Conservation (phyloP, 192 early-diverging fungal species). For the Coemansia sp. region DNA sequence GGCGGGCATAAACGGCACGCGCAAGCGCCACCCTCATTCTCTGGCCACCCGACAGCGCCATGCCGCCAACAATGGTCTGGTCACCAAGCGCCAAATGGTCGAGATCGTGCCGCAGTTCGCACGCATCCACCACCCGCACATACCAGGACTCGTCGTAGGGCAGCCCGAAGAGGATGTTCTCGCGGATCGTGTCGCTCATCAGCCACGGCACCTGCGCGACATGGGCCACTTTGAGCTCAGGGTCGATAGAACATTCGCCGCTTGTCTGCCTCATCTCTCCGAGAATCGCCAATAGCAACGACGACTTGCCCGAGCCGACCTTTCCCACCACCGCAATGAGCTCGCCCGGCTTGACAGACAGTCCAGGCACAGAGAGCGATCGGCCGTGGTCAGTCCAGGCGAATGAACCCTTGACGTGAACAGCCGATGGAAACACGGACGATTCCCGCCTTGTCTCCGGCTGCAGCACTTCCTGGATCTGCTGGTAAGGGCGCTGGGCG, state of each 20-base stretch:
- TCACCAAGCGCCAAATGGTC: constrained; percentile 33
- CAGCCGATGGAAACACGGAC: neutral
- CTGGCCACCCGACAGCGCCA: constrained; percentile 64
- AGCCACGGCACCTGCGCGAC: constrained; percentile 51
- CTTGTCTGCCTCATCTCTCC: constrained; percentile 62
- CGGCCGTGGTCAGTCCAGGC: neutral
- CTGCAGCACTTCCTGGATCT: neutral
- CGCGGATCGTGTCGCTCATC: constrained; percentile 45
- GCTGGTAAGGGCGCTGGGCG: constrained; percentile 20
- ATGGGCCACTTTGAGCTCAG: neutral
- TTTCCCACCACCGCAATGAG: constrained; percentile 75
- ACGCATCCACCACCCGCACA: constrained; percentile 4
- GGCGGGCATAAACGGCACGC: constrained; percentile 68
- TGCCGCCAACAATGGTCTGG: constrained; percentile 57
- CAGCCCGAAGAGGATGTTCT: constrained; percentile 46
- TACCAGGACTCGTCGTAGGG: constrained; percentile 34
- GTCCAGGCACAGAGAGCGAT: neutral
- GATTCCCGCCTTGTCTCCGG: neutral
- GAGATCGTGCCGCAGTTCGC: constrained; percentile 37
- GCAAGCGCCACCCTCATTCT: constrained; percentile 66
- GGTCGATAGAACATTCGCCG: neutral
- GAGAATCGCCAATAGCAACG: constrained; percentile 71
- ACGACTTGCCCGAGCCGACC: constrained; percentile 87
- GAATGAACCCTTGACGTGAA: constrained; percentile 10
- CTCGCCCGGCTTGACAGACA: constrained; percentile 31